Percentiles rank a stretch among this genome's conserved stretches.
phyloP scores from a whole-genome alignment of 345 rosid genomes.

The Populus euphratica region DNA sequence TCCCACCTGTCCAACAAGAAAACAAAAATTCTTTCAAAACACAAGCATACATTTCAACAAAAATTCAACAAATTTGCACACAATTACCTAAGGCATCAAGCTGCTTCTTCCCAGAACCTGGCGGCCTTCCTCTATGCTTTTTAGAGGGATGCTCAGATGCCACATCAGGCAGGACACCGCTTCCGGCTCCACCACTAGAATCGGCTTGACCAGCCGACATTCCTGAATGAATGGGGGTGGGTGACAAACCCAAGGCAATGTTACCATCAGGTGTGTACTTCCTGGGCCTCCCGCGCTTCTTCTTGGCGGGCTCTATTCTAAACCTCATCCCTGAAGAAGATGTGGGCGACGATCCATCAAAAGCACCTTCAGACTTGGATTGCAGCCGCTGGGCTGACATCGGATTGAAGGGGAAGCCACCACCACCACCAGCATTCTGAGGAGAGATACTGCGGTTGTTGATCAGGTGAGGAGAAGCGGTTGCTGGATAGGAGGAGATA shows the following conservation, averaged over 20 bases:
- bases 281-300: slow-evolving; percentile 90
- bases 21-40: background rate
- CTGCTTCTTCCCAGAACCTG: slow-evolving; percentile 88
- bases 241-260: slow-evolving; percentile 72
- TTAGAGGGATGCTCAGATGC: slow-evolving; percentile 57
- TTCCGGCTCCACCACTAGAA: slow-evolving; percentile 37
- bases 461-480: slow-evolving; percentile 14
- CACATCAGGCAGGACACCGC: slow-evolving; percentile 21
- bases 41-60: background rate
- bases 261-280: slow-evolving; percentile 81
- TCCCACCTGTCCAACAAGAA: slow-evolving; percentile 40
- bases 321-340: slow-evolving; percentile 38
- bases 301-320: slow-evolving; percentile 54
- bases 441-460: slow-evolving; percentile 5
- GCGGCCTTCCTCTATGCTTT: slow-evolving; percentile 82
- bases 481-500: slow-evolving; percentile 2
- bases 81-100: slow-evolving; percentile 80
- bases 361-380: slow-evolving; percentile 27
- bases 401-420: slow-evolving; percentile 25
- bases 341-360: slow-evolving; percentile 63
- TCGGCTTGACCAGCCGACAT: slow-evolving; percentile 43
- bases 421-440: background rate
- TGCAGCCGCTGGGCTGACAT: slow-evolving; percentile 22
- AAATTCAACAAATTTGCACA: background rate
- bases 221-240: slow-evolving; percentile 47